Base-by-base conservation (phyloP, 345 rosid species). In the Arabidopsis arenosa region DNA sequence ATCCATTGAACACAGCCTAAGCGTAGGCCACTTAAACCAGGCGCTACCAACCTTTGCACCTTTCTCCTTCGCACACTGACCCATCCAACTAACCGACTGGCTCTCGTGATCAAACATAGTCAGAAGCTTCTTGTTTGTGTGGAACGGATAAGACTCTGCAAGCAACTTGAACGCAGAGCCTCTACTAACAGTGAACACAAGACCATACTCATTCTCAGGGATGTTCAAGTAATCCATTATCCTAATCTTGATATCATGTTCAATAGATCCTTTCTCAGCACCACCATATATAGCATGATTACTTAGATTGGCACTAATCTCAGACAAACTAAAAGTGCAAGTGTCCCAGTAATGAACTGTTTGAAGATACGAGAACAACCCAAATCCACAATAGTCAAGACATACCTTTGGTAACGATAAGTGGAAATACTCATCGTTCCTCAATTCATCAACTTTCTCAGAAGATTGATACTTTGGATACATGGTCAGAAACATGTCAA, bases 61-160 rank as follows among this genome's bases (percentile, higher is more conserved):
- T 84, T 93, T 93, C 80, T 89, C 98, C 73, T 83, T 91, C 5
- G 99, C 98, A 70, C 90, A 82, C 83, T 96, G 99, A 76, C 86
- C 93, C 99, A 96, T 93, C 99, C 97, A 93, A 69, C 84, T 93
- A 76, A 93, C 94, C 6, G 98, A 96, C 37, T 93, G 97, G 77
- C 99, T 96, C 83, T 96, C 97, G 37, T 96, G 86, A 86, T 96
- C 99, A 75, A 96, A 93, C 99, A 96, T 96, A 9, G 97, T 96
- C 85, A 93, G 69, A 76, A 96, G 79, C 81, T 88, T 91, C 90
- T 89, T 91, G 79, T 96, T 96, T 3, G 97, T 93, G 28, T 96
- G 93, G 67, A 96, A 96, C 7, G 99, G 99, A 75, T 96, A 96
- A 0, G 99, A 91, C 59, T 91, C 98, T 0, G 98, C 98, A 17